Evolutionary conservation across 139 green algal species (phyloP).

Genomic region (Chlamydomonas sp.): DNA sequence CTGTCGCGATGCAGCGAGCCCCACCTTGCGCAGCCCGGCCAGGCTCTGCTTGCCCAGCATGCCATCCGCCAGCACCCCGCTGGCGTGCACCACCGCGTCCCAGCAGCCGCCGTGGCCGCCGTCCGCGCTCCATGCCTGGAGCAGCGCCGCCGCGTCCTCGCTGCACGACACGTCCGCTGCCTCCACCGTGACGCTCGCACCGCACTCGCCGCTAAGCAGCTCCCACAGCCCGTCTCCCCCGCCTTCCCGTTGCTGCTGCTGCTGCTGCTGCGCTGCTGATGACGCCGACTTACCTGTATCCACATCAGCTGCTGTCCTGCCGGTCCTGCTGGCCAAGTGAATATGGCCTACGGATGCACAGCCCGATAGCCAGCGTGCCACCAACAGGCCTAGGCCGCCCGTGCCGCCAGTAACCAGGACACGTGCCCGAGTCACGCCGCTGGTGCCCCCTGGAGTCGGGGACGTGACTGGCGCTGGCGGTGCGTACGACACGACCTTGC

Average conservation of each 20-base stretch:
- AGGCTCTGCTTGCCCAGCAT: slow-evolving; percentile 53
- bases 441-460: background rate
- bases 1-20: too few species aligned
- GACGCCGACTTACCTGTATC: background rate
- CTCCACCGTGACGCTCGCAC: background rate
- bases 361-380: slow-evolving; percentile 59
- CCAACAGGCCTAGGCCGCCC: slow-evolving; percentile 67
- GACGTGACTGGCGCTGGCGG: background rate
- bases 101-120: background rate
- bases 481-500: slow-evolving; percentile 66
- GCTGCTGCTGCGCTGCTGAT: background rate
- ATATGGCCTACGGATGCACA: slow-evolving; percentile 29
- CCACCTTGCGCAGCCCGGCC: background rate
- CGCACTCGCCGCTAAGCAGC: background rate
- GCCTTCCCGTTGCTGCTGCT: background rate
- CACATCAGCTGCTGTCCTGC: slow-evolving; percentile 6
- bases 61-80: slow-evolving; percentile 58
- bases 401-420: slow-evolving; percentile 67
- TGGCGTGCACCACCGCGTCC: slow-evolving; percentile 61
- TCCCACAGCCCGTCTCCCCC: background rate
- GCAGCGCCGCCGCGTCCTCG: slow-evolving; percentile 6
- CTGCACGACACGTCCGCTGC: slow-evolving; percentile 29
- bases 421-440: slow-evolving; percentile 3
- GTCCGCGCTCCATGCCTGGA: background rate
- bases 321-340: slow-evolving; percentile 48